phyloP scores from a whole-genome alignment of 768 basidiomycete genomes.

The Pleurotus ostreatus region DNA sequence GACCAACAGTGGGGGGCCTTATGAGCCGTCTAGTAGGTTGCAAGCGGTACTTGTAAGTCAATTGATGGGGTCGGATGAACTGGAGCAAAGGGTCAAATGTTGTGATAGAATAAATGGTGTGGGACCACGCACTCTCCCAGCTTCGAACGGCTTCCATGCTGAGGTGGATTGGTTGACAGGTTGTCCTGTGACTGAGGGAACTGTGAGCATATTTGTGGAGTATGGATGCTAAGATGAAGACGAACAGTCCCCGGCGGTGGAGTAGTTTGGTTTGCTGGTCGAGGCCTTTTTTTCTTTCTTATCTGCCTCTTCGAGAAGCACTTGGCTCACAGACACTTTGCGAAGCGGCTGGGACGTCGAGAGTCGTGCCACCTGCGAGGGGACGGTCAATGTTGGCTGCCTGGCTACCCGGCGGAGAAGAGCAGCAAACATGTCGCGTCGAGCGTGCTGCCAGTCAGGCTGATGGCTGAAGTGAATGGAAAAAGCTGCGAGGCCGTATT shows the following conservation, averaged over 20 bases:
- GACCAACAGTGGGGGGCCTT: constrained; percentile 47
- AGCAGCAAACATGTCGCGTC: background rate
- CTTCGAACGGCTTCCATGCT: constrained; percentile 11
- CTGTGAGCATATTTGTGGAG: constrained; percentile 2
- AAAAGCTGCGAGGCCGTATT: background rate
- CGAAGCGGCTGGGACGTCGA: background rate
- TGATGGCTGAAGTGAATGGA: background rate
- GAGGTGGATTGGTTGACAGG: background rate
- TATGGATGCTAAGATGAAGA: background rate
- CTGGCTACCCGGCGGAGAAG: background rate
- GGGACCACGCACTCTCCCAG: constrained; percentile 1
- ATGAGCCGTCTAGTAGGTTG: constrained; percentile 15
- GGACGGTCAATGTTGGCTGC: background rate
- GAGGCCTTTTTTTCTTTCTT: constrained; percentile 5
- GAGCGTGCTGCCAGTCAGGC: constrained; percentile 8
- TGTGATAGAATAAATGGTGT: too few species aligned
- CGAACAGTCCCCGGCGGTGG: constrained; percentile 4
- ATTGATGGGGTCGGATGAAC: constrained; percentile 46
- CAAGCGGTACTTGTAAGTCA: constrained; percentile 34
- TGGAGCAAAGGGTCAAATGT: constrained; percentile 16
- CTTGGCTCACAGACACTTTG: background rate
- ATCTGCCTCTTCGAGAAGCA: constrained; percentile 5
- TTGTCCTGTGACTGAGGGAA: constrained; percentile 1
- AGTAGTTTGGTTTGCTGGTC: background rate
- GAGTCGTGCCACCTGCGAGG: background rate